These are phyloP conservation scores for Cladobotryum mycophilum DNA, from an alignment of 2,329 filamentous ascomycete genomes.

Conservation along the genomic window DNA sequence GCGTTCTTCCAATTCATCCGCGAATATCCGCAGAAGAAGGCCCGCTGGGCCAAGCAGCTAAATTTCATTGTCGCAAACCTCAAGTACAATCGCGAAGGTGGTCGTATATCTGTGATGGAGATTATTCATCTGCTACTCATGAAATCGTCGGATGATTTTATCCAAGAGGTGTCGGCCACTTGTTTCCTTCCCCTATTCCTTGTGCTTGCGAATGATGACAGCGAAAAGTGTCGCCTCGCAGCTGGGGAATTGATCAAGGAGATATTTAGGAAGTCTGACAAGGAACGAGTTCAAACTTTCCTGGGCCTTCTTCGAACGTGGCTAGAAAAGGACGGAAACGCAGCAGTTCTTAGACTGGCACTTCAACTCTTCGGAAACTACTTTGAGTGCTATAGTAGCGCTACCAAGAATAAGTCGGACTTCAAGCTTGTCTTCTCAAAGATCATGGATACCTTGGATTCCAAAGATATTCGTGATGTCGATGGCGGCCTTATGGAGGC, in stretches of 20 bases:
- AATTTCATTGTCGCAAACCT: constrained; percentile 85
- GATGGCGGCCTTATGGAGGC: constrained; percentile 71
- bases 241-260: constrained; percentile 74
- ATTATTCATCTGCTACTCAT: constrained; percentile 77
- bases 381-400: constrained; percentile 61
- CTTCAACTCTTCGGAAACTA: constrained; percentile 79
- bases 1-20: constrained; percentile 91
- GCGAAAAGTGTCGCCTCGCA: constrained; percentile 75
- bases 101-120: constrained; percentile 89
- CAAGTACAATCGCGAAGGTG: constrained; percentile 82
- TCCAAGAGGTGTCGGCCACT: constrained; percentile 72
- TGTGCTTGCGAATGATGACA: constrained; percentile 82
- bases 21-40: constrained; percentile 89
- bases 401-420: constrained; percentile 59
- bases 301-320: constrained; percentile 65
- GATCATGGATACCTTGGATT: constrained; percentile 46
- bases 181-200: constrained; percentile 85
- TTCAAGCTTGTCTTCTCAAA: constrained; percentile 54
- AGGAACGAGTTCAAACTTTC: constrained; percentile 64
- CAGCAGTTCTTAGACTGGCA: constrained; percentile 63
- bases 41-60: constrained; percentile 82
- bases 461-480: constrained; percentile 45
- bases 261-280: constrained; percentile 71
- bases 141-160: constrained; percentile 75
- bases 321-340: constrained; percentile 68